phyloP scores from a whole-genome alignment of 2,329 filamentous ascomycete genomes.

The Diaporthe velutina region DNA sequence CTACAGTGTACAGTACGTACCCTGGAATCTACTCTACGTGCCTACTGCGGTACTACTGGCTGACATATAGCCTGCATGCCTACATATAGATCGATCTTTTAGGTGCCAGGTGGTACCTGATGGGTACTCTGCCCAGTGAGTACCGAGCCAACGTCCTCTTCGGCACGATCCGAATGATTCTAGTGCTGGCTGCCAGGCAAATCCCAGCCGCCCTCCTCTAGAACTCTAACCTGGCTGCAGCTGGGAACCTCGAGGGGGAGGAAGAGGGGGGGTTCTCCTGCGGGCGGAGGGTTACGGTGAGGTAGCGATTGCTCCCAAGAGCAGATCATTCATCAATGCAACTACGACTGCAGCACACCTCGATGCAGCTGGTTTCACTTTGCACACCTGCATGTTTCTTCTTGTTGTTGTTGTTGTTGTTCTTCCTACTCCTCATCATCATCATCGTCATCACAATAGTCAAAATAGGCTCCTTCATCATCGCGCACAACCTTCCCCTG shows the following conservation, averaged over 20 bases:
- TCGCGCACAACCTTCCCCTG: background rate
- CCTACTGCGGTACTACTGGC: background rate
- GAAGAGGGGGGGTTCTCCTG: background rate
- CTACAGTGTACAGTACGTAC: background rate
- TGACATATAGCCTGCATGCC: background rate
- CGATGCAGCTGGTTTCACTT: slow-evolving; percentile 13
- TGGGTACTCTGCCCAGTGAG: background rate
- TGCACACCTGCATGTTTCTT: background rate
- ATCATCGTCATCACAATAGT: background rate
- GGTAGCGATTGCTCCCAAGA: background rate
- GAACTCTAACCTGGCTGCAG: background rate
- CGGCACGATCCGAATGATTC: slow-evolving; percentile 36
- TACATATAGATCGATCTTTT: slow-evolving; percentile 1
- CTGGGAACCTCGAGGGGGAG: background rate
- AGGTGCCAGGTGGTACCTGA: background rate
- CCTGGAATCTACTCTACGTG: too few relatives aligned
- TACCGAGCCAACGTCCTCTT: slow-evolving; percentile 21
- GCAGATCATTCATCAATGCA: slow-evolving; percentile 30
- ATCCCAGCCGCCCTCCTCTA: slow-evolving; percentile 11
- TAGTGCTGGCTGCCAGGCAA: slow-evolving; percentile 18
- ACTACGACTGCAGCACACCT: slow-evolving; percentile 21
- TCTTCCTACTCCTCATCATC: background rate
- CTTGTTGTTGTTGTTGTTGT: background rate
- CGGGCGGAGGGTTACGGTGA: background rate
- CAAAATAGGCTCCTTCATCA: too few relatives aligned